Evolutionary conservation across 2,329 filamentous ascomycete species (phyloP).

Genomic region (Fusarium sambucinum): DNA sequence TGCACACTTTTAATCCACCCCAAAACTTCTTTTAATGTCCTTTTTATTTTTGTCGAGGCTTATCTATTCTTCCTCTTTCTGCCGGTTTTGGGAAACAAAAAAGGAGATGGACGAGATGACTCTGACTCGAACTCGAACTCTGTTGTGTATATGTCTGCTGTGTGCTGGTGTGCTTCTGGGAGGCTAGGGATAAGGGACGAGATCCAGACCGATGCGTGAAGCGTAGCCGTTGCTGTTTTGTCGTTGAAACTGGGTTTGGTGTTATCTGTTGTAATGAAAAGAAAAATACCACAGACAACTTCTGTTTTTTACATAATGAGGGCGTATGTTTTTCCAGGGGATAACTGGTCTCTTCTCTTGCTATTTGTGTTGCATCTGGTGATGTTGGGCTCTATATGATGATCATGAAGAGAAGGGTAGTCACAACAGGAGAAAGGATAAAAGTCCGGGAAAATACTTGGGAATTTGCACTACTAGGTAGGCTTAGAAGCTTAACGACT

Average conservation of each 20-base stretch:
- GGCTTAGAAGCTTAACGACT: neutral
- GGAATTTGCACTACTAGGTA: constrained; percentile 1
- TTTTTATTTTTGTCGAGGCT: constrained; percentile 45
- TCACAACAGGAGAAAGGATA: neutral
- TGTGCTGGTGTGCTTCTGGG: constrained; percentile 29
- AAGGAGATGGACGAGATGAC: constrained; percentile 38
- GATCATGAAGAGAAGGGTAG: neutral
- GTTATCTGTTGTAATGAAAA: constrained; percentile 48
- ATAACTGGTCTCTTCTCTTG: neutral
- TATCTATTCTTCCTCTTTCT: constrained; percentile 45
- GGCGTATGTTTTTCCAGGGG: constrained; percentile 26
- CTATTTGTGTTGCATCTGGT: constrained; percentile 10
- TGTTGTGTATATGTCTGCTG: constrained; percentile 36
- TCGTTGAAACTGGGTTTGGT: constrained; percentile 40
- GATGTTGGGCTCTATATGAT: constrained; percentile 6
- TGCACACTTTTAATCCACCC: constrained; percentile 12
- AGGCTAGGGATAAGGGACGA: constrained; percentile 24
- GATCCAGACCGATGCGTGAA: constrained; percentile 41
- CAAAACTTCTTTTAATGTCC: constrained; percentile 43
- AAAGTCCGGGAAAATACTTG: neutral
- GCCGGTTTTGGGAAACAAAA: constrained; percentile 44
- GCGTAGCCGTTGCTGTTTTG: constrained; percentile 45
- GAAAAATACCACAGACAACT: constrained; percentile 39
- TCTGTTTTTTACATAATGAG: constrained; percentile 18
- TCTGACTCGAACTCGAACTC: constrained; percentile 15